phyloP scores from a whole-genome alignment of 768 basidiomycete genomes.

The Trametes elegans region DNA sequence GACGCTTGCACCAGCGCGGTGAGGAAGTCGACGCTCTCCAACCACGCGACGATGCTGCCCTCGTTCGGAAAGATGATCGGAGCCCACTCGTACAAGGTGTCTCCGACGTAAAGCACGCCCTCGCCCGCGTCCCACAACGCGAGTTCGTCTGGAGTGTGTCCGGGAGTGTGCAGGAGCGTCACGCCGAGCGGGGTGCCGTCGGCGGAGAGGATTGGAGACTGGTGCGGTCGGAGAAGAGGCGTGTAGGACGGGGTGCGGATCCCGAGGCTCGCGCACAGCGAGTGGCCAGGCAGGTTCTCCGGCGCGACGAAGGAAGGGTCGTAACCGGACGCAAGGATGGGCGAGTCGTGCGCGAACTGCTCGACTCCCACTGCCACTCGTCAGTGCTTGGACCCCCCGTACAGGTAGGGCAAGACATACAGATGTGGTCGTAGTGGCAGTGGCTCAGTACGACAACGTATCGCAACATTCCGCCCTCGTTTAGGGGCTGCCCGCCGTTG shows the following conservation, averaged over 20 bases:
- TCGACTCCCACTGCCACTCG: slow-evolving; percentile 43
- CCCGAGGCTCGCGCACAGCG: slow-evolving; percentile 42
- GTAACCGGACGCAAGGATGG: slow-evolving; percentile 48
- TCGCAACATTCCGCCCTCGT: slow-evolving; percentile 37
- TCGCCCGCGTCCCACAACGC: slow-evolving; percentile 50
- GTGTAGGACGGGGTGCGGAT: slow-evolving; percentile 45
- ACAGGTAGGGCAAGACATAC: slow-evolving; percentile 33
- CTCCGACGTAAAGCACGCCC: slow-evolving; percentile 55
- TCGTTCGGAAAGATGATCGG: slow-evolving; percentile 54
- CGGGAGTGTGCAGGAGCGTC: slow-evolving; percentile 51
- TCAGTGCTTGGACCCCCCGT: neutral
- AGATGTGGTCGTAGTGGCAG: slow-evolving; percentile 59
- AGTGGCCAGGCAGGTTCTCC: slow-evolving; percentile 41
- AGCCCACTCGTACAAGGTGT: slow-evolving; percentile 53
- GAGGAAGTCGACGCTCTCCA: slow-evolving; percentile 42
- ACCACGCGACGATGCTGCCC: slow-evolving; percentile 52
- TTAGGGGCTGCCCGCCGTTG: slow-evolving; percentile 44
- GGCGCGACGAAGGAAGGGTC: slow-evolving; percentile 43
- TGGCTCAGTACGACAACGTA: slow-evolving; percentile 52
- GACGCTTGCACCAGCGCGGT: slow-evolving; percentile 37
- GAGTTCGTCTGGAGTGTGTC: slow-evolving; percentile 59
- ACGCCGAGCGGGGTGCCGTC: slow-evolving; percentile 34
- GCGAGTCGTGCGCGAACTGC: slow-evolving; percentile 47
- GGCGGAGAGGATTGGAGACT: slow-evolving; percentile 32
- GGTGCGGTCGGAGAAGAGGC: slow-evolving; percentile 46